Evolutionary conservation across 345 rosid genomes (phyloP).

Genomic region (Turnera subulata): DNA sequence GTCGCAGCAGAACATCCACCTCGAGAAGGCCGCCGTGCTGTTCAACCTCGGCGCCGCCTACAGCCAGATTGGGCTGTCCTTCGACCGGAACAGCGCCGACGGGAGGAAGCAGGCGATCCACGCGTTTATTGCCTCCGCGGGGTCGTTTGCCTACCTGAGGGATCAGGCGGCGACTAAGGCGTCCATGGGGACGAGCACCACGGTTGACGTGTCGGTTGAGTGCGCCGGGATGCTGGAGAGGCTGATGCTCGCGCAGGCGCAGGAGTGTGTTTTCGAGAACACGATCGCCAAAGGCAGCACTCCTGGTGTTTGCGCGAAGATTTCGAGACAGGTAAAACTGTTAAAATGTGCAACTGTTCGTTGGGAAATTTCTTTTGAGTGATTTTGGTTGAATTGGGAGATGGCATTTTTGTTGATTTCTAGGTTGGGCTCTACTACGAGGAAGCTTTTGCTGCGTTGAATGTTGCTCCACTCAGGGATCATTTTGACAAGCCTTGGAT

Average conservation of each 20-base stretch:
- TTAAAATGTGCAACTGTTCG: neutral
- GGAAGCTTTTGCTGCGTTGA: slow-evolving; percentile 80
- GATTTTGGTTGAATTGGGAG: neutral
- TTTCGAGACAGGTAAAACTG: slow-evolving; percentile 66
- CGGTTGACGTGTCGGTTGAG: slow-evolving; percentile 81
- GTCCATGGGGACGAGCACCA: slow-evolving; percentile 60
- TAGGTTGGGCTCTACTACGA: slow-evolving; percentile 92
- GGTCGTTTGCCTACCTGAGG: slow-evolving; percentile 67
- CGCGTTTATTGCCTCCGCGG: slow-evolving; percentile 83
- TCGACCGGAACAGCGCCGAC: slow-evolving; percentile 74
- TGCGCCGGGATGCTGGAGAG: slow-evolving; percentile 93
- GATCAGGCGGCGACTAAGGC: slow-evolving; percentile 82
- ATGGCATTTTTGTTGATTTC: neutral
- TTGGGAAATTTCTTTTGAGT: neutral
- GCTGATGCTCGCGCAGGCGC: slow-evolving; percentile 94
- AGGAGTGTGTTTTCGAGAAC: slow-evolving; percentile 95
- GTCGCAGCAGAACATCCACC: slow-evolving; percentile 80
- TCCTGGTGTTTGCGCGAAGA: slow-evolving; percentile 93
- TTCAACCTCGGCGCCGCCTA: slow-evolving; percentile 81
- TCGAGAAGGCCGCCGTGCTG: slow-evolving; percentile 88
- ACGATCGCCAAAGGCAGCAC: slow-evolving; percentile 95
- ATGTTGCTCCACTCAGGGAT: slow-evolving; percentile 70
- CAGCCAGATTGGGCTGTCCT: slow-evolving; percentile 82
- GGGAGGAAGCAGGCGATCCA: slow-evolving; percentile 88
- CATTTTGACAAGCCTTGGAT: slow-evolving; percentile 95